Evolutionary conservation across 2,329 filamentous ascomycete species (phyloP), one percentile per base, ranked within the genome.

Genomic region (Aspergillus uvarum): DNA sequence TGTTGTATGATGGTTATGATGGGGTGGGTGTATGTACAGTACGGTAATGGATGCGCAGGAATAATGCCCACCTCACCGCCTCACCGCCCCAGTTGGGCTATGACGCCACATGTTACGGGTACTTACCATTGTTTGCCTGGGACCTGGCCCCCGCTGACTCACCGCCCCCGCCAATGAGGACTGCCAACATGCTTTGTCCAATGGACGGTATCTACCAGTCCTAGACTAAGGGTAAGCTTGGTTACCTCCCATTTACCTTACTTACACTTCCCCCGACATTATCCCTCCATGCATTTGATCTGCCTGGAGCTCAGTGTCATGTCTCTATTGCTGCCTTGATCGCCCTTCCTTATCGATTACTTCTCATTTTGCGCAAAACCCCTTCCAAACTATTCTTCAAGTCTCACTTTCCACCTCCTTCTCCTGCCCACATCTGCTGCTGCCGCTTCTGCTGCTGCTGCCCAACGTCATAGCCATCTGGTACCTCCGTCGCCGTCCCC

Each of bases 151-250:
- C 6, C 31, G 19, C 32, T 50, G 54, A 50, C 65, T 72, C 69
- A 74, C 73, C 73, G 72, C 72, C 70, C 19, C 64, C 38, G 47
- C 63, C 67, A 70, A 73, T 73, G 71, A 74, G 77, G 24, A 35
- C 58, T 51, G 54, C 50, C 59, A 44, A 47, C 26, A 55, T 55
- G 53, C 42, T 26, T 22, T 22, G 51, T 24, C 21, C 24, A 35
- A 29, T 21, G 26, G 38, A n/a, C 22, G 26, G 38, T 29, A 29
- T n/a, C 44, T 38, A 47, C 49, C 55, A 51, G 51, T 59, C 47
- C 53, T 47, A 29, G 26, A 29, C 26, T 29, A 10, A 29, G 26
- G 26, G 26, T 54, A 50, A 59, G 54, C 56, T 60, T 57, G 58
- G 57, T 52, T 58, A 35, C 32, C 32, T 16, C 32, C 32, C 11